Base-by-base conservation (phyloP, 495 filamentous ascomycete species). In the Penicillium simplicissimum region DNA sequence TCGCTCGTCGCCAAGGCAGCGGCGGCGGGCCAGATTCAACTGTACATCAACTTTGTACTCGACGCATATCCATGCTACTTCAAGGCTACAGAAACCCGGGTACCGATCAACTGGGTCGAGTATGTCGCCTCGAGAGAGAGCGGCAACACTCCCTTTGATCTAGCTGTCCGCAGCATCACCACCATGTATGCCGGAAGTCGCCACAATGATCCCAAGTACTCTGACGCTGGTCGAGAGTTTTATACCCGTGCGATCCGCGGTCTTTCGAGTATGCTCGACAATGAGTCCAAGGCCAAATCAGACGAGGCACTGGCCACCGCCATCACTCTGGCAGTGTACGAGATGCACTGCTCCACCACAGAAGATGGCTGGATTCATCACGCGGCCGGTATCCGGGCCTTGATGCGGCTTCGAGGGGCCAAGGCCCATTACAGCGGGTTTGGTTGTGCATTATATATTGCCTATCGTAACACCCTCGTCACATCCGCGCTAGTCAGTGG, bases 401-500 rank as follows among this genome's bases (percentile, higher is more conserved):
- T 77, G 34, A 72, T 78, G 56, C 63, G 66, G 37, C 63, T 71
- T 8, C 76, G 77, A 14, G 74, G 76, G 0, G 68, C 71, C 6
- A 49, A 60, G 28, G 67, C 69, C 9, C 71, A 77, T 49, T 61
- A 67, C 21, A 48, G 61, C 10, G 76, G 74, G 0, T 75, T 77
- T 38, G 76, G 73, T 3, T 66, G 63, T n/a, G 58, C 66, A 25
- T 58, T 76, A 36, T 76, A 77, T 33, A 63, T 72, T 25, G 68
- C 70, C 14, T 76, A 65, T 55, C 73, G 76, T 13, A 70, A 70
- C 37, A 70, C 69, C 8, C 43, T 79, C 1, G 61, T 79, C 55
- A 66, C 70, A 8, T 63, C 70, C 21, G 68, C 74, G 3, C 56
- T 73, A 11, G 57, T 71, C 2, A 58, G 64, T 8, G 65, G 71